Percentiles rank a stretch among this genome's conserved stretches.
Conservation (phyloP, 192 early-diverging fungal genomes). For the Mortierella antarctica region DNA sequence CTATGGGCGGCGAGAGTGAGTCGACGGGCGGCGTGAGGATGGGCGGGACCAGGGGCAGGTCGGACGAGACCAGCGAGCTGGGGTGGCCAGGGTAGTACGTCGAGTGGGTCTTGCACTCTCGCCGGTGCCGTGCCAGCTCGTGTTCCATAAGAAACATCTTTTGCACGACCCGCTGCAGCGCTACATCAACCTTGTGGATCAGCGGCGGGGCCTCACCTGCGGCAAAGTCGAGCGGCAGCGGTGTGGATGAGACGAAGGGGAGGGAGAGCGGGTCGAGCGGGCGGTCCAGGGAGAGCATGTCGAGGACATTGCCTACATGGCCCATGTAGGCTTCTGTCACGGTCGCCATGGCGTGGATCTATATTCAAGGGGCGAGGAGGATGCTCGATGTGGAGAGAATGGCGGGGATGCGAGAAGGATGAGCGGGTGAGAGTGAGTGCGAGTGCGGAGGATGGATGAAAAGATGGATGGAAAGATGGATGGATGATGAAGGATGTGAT, state of each 20-base stretch:
- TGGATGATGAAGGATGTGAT: background rate
- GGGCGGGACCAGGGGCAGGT: constrained; percentile 3
- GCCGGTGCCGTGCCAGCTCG: constrained; percentile 25
- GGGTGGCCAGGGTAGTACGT: background rate
- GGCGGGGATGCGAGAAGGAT: no score
- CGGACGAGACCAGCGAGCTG: constrained; percentile 5
- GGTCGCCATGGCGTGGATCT: background rate
- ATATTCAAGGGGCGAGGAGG: background rate
- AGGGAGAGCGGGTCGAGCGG: constrained; percentile 17
- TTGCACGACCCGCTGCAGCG: constrained; percentile 38
- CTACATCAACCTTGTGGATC: constrained; percentile 34
- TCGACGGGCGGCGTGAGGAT: constrained; percentile 50
- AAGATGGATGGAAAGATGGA: background rate
- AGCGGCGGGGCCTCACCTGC: constrained; percentile 4
- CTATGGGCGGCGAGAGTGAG: constrained; percentile 28
- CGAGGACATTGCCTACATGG: constrained; percentile 42
- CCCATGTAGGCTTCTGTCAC: constrained; percentile 32
- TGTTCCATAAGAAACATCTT: constrained; percentile 43
- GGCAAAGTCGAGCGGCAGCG: constrained; percentile 3
- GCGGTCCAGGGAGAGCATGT: constrained; percentile 25
- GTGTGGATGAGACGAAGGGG: constrained; percentile 22
- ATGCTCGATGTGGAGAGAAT: background rate
- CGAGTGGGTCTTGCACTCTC: constrained; percentile 2
- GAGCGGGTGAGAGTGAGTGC: no score
- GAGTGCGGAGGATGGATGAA: background rate